Evolutionary conservation across 148 eudicot genomes (phyloP).

Genomic region (Rhododendron henanense): DNA sequence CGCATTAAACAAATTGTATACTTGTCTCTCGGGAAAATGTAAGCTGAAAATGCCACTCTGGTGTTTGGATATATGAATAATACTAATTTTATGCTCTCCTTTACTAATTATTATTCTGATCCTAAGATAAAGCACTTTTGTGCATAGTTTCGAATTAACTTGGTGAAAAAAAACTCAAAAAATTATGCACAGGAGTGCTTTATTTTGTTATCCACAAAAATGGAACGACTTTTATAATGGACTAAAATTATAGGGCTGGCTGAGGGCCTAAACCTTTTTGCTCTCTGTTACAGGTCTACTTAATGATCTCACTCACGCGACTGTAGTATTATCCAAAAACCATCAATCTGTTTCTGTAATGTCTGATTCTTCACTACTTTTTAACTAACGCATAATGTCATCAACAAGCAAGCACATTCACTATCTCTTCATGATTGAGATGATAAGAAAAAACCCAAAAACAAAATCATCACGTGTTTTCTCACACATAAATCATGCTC

Average conservation of each 20-base stretch:
- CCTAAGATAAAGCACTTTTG: background rate
- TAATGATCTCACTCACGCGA: background rate
- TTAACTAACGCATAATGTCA: background rate
- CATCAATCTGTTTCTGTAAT: background rate
- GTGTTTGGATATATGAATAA: background rate
- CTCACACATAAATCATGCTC: background rate
- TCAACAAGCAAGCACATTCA: background rate
- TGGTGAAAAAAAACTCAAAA: background rate
- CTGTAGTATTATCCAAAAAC: background rate
- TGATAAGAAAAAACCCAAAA: background rate
- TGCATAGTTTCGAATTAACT: background rate
- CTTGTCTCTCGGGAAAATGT: background rate
- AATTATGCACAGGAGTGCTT: background rate
- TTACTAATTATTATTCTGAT: background rate
- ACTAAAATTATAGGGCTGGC: no score
- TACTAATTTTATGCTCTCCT: background rate
- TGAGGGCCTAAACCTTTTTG: background rate
- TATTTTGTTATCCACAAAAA: background rate
- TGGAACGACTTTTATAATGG: background rate
- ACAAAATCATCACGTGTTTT: background rate
- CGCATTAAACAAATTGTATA: background rate
- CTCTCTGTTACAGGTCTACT: background rate
- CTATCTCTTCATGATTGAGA: background rate
- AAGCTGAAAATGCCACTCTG: background rate
- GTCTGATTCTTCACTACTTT: background rate